Conservation (phyloP, 2,329 filamentous ascomycete genomes). For the Colletotrichum plurivorum region DNA sequence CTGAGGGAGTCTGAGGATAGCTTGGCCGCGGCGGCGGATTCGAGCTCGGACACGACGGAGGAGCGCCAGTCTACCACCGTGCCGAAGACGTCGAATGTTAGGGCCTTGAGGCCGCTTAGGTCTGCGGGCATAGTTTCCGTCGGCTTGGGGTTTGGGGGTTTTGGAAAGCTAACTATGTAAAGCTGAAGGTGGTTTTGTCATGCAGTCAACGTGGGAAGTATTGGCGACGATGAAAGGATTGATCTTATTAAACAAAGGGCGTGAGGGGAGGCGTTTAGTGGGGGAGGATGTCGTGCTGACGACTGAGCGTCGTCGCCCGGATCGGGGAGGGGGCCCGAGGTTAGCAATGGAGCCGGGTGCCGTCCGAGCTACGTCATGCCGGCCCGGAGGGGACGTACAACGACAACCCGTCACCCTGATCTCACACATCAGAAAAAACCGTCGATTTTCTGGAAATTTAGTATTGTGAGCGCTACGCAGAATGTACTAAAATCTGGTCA, state of each 20-base stretch:
- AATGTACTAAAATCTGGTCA: no score
- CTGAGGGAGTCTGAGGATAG: constrained; percentile 56
- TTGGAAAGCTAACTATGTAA: neutral
- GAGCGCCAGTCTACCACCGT: constrained; percentile 86
- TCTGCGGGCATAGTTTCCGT: constrained; percentile 1
- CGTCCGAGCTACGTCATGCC: neutral
- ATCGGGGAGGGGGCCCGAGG: neutral
- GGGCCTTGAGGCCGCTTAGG: constrained; percentile 61
- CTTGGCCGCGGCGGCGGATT: constrained; percentile 63
- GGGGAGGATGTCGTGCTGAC: neutral
- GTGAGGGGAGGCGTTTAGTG: neutral
- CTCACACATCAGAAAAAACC: no score
- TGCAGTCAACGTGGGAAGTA: neutral
- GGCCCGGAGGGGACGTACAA: neutral
- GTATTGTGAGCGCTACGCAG: no score
- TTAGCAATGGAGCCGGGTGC: neutral
- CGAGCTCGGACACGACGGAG: constrained; percentile 73
- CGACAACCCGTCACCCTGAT: neutral
- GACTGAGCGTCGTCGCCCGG: neutral
- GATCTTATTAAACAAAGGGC: neutral
- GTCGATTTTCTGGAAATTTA: no score
- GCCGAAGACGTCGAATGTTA: constrained; percentile 84
- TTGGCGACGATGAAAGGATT: neutral
- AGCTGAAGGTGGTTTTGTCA: no score
- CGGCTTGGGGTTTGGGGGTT: neutral